These are phyloP conservation scores for Colletotrichum liriopes DNA, from an alignment of 2,329 filamentous ascomycete species.

Conservation along the genomic window DNA sequence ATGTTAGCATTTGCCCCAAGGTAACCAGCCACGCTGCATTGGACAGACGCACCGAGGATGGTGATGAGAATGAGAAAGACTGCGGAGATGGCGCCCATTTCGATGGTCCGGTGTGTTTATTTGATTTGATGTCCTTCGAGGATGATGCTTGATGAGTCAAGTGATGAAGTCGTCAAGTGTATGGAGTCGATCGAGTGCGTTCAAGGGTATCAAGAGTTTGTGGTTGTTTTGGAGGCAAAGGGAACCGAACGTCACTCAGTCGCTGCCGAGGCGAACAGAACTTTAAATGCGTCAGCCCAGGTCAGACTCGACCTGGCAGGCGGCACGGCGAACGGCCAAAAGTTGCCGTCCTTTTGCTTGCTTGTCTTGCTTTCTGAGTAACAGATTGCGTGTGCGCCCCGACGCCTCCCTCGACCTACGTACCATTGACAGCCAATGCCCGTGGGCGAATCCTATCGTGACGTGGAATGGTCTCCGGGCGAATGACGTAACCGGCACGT, in stretches of 20 bases:
- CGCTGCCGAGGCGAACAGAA: conserved; percentile 32
- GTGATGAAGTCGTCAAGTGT: background rate
- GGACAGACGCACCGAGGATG: conserved; percentile 62
- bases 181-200: conserved; percentile 16
- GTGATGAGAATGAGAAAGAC: conserved; percentile 68
- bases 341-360: conserved; percentile 24
- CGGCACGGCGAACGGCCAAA: conserved; percentile 24
- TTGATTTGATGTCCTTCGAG: conserved; percentile 8
- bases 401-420: conserved; percentile 25
- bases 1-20: conserved; percentile 43
- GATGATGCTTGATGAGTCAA: conserved; percentile 34
- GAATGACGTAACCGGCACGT: conserved; percentile 40
- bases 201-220: conserved; percentile 20
- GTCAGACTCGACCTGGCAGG: conserved; percentile 11
- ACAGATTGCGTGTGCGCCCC: conserved; percentile 30
- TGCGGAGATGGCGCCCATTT: conserved; percentile 66
- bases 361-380: conserved; percentile 15
- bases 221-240: conserved; percentile 16
- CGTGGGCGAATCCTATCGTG: conserved; percentile 15
- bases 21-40: background rate
- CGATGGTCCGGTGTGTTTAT: conserved; percentile 47
- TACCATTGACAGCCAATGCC: conserved; percentile 28
- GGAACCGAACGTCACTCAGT: background rate
- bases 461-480: conserved; percentile 10
- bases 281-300: conserved; percentile 31